These are phyloP conservation scores for Eucalyptus dawsonii DNA, from an alignment of 345 rosid species.

Conservation along the genomic window DNA sequence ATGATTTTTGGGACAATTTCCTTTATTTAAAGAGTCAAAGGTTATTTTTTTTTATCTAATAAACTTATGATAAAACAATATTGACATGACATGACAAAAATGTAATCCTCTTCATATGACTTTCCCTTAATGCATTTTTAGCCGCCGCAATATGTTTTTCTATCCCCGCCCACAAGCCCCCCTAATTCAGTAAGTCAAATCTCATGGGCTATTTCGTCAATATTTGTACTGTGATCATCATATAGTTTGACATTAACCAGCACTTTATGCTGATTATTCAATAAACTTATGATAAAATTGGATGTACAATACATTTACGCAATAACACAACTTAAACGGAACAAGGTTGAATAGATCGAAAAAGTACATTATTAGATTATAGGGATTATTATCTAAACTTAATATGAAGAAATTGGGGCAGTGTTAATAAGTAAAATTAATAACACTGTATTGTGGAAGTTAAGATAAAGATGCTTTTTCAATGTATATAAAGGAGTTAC, in stretches of 20 bases:
- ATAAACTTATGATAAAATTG: not conserved
- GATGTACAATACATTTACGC: not conserved
- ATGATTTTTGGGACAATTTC: too few relatives aligned
- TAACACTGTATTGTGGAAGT: not conserved
- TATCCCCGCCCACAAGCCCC: not conserved
- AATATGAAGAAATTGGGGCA: not conserved
- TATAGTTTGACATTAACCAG: not conserved
- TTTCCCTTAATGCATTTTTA: not conserved
- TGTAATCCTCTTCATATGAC: not conserved
- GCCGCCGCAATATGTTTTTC: not conserved
- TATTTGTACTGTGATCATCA: not conserved
- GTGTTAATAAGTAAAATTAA: not conserved
- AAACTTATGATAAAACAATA: too few relatives aligned
- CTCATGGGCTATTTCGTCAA: not conserved
- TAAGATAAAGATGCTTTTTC: not conserved
- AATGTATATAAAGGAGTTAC: not conserved
- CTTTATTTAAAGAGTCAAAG: not conserved
- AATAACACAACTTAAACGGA: not conserved
- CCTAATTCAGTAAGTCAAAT: too few relatives aligned
- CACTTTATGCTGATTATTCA: not conserved
- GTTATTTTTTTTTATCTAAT: not conserved
- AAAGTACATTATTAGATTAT: not conserved
- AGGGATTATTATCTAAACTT: not conserved
- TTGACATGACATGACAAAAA: not conserved
- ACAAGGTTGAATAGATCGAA: not conserved